Conservation (phyloP, 768 basidiomycete genomes). For the Tricholomella constricta region DNA sequence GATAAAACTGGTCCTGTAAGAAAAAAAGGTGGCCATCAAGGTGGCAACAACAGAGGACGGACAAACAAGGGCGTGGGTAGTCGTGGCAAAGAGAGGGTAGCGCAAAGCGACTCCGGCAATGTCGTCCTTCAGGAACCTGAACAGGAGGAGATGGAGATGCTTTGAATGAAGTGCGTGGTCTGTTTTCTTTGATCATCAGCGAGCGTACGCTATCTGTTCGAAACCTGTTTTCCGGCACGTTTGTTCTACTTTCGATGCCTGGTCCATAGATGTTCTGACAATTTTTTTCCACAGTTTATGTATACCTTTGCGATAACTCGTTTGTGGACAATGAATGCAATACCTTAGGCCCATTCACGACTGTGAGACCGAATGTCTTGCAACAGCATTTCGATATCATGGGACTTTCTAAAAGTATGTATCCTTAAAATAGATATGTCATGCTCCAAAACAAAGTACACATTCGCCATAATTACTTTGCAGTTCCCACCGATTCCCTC, state of each 20-base stretch:
- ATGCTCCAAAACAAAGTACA: too few relatives aligned
- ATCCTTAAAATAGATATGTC: too few relatives aligned
- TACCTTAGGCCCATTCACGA: not conserved
- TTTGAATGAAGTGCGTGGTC: constrained; percentile 3
- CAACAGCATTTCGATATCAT: not conserved
- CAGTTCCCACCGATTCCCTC: too few relatives aligned
- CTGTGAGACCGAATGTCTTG: not conserved
- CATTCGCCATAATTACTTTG: not conserved
- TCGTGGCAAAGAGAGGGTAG: constrained; percentile 7
- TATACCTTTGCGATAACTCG: not conserved
- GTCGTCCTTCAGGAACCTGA: constrained; percentile 45
- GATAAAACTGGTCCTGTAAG: constrained; percentile 29
- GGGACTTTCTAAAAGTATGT: not conserved
- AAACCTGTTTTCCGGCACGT: not conserved
- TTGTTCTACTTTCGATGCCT: not conserved
- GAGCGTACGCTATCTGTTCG: not conserved
- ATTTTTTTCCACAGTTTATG: not conserved
- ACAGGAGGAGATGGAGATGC: constrained; percentile 42
- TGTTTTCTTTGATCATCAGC: not conserved
- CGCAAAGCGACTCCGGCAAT: constrained; percentile 19
- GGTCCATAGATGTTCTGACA: not conserved
- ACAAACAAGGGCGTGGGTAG: constrained; percentile 3
- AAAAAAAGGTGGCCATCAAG: constrained; percentile 15
- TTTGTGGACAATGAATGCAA: not conserved
- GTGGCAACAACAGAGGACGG: not conserved